Conservation (phyloP, 176 grass and related monocot genomes). For the Oryza meyeriana region DNA sequence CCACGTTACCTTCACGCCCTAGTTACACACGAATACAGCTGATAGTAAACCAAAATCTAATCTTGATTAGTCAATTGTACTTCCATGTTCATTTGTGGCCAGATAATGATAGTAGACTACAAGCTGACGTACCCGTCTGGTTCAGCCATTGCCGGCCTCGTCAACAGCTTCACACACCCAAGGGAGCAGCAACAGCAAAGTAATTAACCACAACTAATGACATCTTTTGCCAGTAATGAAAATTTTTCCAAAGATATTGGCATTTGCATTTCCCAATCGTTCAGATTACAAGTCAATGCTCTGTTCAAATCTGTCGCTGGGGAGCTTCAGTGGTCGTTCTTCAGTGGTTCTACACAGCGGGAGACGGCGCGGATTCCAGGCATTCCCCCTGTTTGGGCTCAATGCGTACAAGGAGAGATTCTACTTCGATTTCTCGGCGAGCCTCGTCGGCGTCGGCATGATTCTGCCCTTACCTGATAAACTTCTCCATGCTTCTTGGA, state of each 20-base stretch:
- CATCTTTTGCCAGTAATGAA: background rate
- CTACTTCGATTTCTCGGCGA: constrained; percentile 60
- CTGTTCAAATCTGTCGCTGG: constrained; percentile 18
- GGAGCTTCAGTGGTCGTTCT: constrained; percentile 49
- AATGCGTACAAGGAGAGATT: constrained; percentile 38
- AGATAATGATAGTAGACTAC: constrained; percentile 62
- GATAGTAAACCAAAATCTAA: background rate
- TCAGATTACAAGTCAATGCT: constrained; percentile 20
- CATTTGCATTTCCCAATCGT: background rate
- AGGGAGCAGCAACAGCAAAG: constrained; percentile 42
- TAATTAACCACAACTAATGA: background rate
- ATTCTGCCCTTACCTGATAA: constrained; percentile 46
- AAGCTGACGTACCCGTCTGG: constrained; percentile 55
- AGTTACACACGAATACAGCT: background rate
- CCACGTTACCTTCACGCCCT: background rate
- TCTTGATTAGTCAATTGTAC: background rate
- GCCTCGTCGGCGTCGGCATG: constrained; percentile 53
- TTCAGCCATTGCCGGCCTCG: constrained; percentile 44
- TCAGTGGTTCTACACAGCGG: constrained; percentile 58
- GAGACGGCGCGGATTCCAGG: constrained; percentile 41
- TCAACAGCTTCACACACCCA: constrained; percentile 62
- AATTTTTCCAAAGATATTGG: background rate
- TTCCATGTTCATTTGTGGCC: background rate
- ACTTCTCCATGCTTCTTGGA: constrained; percentile 43
- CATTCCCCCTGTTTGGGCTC: constrained; percentile 49